These are phyloP conservation scores for Colletotrichum melonis DNA, from an alignment of 2,329 filamentous ascomycete species.

Conservation along the genomic window DNA sequence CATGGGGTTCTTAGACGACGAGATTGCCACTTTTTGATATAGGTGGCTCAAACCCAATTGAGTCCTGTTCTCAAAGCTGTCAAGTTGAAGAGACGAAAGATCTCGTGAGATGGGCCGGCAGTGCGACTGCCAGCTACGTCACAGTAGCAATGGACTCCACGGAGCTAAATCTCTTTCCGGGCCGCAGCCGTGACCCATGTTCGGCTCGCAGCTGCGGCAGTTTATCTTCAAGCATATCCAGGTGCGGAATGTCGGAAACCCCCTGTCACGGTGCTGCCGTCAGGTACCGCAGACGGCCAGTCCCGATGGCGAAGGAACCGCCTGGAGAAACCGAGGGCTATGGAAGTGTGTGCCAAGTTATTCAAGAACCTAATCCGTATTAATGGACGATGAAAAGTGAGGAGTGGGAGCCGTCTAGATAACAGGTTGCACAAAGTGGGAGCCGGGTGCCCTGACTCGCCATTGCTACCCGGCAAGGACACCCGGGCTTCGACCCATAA, in stretches of 20 bases:
- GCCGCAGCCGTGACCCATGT: constrained; percentile 4
- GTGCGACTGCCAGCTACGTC: not conserved
- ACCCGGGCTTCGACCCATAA: not conserved
- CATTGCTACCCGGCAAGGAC: not conserved
- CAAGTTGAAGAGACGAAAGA: not conserved
- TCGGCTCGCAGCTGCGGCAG: not conserved
- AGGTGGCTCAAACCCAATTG: not conserved
- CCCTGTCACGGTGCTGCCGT: not conserved
- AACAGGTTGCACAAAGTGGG: not conserved
- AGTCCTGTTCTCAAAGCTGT: not conserved
- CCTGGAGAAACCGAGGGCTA: not conserved
- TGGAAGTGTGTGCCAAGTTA: not conserved
- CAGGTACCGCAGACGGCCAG: not conserved
- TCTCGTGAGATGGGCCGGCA: not conserved
- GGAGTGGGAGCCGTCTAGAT: not conserved
- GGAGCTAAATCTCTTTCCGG: constrained; percentile 19
- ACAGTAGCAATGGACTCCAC: not conserved
- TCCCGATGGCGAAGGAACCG: not conserved
- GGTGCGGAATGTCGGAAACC: not conserved
- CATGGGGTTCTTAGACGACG: not conserved
- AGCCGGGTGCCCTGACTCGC: not conserved
- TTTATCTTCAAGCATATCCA: not conserved
- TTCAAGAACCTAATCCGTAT: not conserved
- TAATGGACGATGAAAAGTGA: not conserved
- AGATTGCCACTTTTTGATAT: not conserved